These are phyloP conservation scores for Huntiella moniliformis DNA, from an alignment of 2,329 filamentous ascomycete genomes.

Conservation along the genomic window DNA sequence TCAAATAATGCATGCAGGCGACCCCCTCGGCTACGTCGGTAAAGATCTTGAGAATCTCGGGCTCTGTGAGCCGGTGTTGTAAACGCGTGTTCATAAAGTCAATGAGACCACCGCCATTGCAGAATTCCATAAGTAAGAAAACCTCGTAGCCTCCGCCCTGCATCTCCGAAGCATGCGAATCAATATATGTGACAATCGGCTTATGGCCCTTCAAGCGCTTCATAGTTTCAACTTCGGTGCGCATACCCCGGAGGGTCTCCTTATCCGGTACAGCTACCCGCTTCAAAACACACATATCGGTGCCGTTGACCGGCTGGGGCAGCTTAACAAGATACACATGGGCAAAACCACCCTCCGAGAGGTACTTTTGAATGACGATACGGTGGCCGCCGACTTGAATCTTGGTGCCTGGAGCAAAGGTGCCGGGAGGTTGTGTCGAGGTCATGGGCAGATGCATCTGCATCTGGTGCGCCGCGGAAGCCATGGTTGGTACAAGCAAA, in stretches of 20 bases:
- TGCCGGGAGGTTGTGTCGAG: conserved; percentile 48
- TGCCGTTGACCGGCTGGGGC: conserved; percentile 55
- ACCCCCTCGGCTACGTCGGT: conserved; percentile 89
- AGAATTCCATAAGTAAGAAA: conserved; percentile 96
- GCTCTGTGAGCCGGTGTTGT: conserved; percentile 90
- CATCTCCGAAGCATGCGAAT: conserved; percentile 91
- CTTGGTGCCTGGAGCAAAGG: conserved; percentile 84
- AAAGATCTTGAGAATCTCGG: conserved; percentile 94
- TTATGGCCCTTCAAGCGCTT: conserved; percentile 95
- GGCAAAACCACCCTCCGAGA: conserved; percentile 94
- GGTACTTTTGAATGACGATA: conserved; percentile 88
- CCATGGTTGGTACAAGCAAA: conserved; percentile 3
- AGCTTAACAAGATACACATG: conserved; percentile 94
- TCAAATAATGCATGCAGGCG: conserved; percentile 97
- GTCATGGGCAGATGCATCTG: conserved; percentile 18
- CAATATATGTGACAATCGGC: conserved; percentile 93
- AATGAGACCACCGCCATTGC: conserved; percentile 82
- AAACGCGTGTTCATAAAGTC: conserved; percentile 99
- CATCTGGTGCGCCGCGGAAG: conserved; percentile 9
- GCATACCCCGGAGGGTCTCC: conserved; percentile 84
- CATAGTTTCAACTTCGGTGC: conserved; percentile 98
- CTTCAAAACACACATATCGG: conserved; percentile 74
- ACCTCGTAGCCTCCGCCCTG: conserved; percentile 91
- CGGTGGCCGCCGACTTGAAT: conserved; percentile 88
- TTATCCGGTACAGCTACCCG: conserved; percentile 93